phyloP scores from a whole-genome alignment of 331 rosid genomes.

The Cucumis variabilis region DNA sequence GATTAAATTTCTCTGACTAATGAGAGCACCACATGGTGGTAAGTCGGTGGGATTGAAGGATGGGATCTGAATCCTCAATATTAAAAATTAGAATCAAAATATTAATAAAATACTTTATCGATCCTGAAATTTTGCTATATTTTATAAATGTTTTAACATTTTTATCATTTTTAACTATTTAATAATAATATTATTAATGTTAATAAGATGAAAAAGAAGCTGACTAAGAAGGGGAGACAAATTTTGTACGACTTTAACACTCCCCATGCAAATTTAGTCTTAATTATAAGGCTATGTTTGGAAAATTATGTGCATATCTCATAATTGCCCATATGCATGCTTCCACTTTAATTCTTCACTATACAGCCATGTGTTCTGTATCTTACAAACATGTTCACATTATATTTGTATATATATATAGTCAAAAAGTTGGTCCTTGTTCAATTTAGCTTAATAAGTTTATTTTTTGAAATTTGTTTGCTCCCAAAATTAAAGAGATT shows the following conservation, averaged over 20 bases:
- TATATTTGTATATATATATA: no score
- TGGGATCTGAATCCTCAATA: not conserved
- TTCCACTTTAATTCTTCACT: not conserved
- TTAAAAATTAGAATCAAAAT: no score
- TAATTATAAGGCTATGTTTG: not conserved
- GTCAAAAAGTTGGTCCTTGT: no score
- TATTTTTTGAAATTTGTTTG: no score
- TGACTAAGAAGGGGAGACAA: slow-evolving; percentile 12
- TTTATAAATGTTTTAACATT: no score
- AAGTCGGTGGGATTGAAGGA: slow-evolving; percentile 28
- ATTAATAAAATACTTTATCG: no score
- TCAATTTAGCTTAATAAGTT: no score
- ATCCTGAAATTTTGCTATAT: no score
- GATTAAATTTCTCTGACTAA: slow-evolving; percentile 26
- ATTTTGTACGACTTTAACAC: not conserved
- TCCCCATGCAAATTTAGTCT: slow-evolving; percentile 21
- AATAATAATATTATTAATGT: no score
- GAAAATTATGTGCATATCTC: not conserved
- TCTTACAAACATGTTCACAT: not conserved
- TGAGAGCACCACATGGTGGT: slow-evolving; percentile 1
- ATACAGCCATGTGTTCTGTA: not conserved
- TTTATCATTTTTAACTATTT: not conserved
- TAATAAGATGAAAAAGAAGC: not conserved
- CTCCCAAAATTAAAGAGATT: no score
- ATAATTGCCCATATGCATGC: not conserved